Conservation (phyloP, 2,329 filamentous ascomycete species). For the Cryphonectria parasitica region DNA sequence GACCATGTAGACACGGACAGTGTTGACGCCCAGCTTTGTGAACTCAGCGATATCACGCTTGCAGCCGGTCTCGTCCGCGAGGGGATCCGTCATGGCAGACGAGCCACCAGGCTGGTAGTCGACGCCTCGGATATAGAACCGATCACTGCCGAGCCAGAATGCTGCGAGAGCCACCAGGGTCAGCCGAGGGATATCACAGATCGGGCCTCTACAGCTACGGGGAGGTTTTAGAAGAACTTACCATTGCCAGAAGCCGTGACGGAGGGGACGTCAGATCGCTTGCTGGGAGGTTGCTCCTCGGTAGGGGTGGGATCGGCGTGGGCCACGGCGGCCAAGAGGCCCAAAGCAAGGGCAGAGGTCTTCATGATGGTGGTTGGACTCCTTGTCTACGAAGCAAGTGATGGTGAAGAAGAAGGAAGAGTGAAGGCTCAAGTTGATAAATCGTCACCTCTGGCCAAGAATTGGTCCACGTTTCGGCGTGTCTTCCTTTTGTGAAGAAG, state of each 20-base stretch:
- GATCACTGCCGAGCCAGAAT: slow-evolving; percentile 56
- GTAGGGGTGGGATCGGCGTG: slow-evolving; percentile 56
- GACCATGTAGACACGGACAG: slow-evolving; percentile 88
- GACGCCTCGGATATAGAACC: slow-evolving; percentile 64
- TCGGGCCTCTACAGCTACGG: neutral
- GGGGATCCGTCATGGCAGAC: slow-evolving; percentile 67
- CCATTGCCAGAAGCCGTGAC: slow-evolving; percentile 62
- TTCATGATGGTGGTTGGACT: slow-evolving; percentile 49
- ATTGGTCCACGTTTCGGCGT: neutral
- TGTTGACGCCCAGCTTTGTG: slow-evolving; percentile 86
- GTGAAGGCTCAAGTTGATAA: neutral
- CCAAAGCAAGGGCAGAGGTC: slow-evolving; percentile 50
- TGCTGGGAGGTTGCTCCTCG: slow-evolving; percentile 50
- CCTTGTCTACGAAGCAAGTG: neutral
- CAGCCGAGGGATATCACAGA: neutral
- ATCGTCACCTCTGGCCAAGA: neutral
- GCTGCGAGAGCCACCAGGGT: slow-evolving; percentile 41
- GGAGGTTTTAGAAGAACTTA: slow-evolving; percentile 36
- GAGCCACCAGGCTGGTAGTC: slow-evolving; percentile 68
- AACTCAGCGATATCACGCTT: slow-evolving; percentile 80
- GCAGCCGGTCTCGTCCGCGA: slow-evolving; percentile 72
- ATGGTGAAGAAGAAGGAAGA: neutral
- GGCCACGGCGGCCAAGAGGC: slow-evolving; percentile 52
- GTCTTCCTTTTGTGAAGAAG: neutral
- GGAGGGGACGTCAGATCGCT: slow-evolving; percentile 53